These are phyloP conservation scores for barrel medic (Medicago truncatula) DNA, from an alignment of 306 rosid genomes.

Conservation along the genomic window MtrunA17r5.0-ANR NC_053048.1:31113001-31113500, in stretches of 20 bases:
- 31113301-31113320: neutral
- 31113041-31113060: conserved; percentile 39
- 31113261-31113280: neutral
- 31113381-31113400: too few species aligned
- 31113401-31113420: too few species aligned
- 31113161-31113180: neutral
- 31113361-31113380: too few species aligned
- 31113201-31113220: too few species aligned
- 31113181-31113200: neutral
- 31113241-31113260: too few species aligned
- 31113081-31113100: conserved; percentile 35
- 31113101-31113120: conserved; percentile 23
- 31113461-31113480: conserved; percentile 22
- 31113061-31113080: conserved; percentile 41
- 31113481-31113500: conserved; percentile 6
- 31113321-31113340: too few species aligned
- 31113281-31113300: neutral
- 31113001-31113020: conserved; percentile 44
- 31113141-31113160: conserved; percentile 28
- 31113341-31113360: too few species aligned
- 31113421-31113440: too few species aligned
- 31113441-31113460: neutral
- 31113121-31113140: conserved; percentile 31
- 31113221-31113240: too few species aligned
- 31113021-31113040: conserved; percentile 43